These are phyloP conservation scores for Tolypocladium guangdongense DNA, from an alignment of 2,329 filamentous ascomycete genomes.

Conservation along the genomic window DNA sequence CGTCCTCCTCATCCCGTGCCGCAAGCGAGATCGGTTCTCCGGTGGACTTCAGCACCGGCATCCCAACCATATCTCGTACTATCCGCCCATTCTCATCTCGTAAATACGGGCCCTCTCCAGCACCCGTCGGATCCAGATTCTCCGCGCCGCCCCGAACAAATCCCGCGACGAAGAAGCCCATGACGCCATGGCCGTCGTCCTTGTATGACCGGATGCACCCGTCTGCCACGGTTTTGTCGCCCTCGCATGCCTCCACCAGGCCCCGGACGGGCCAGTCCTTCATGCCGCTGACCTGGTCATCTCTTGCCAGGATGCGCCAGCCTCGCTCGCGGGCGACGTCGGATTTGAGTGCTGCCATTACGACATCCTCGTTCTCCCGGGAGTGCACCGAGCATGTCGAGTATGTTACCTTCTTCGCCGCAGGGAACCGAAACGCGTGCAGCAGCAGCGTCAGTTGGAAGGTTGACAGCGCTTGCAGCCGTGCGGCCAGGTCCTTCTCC, in stretches of 20 bases:
- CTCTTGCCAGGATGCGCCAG: constrained; percentile 66
- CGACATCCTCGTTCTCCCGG: constrained; percentile 82
- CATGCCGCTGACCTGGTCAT: constrained; percentile 68
- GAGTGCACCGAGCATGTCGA: constrained; percentile 87
- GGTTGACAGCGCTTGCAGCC: constrained; percentile 62
- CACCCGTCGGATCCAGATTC: constrained; percentile 2
- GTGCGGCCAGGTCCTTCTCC: constrained; percentile 46
- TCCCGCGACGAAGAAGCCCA: constrained; percentile 91
- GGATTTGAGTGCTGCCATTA: constrained; percentile 59
- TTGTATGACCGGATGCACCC: constrained; percentile 76
- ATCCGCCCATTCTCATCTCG: constrained; percentile 45
- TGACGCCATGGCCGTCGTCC: constrained; percentile 70
- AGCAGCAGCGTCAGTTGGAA: constrained; percentile 76
- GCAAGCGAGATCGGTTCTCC: constrained; percentile 17
- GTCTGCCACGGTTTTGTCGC: constrained; percentile 48
- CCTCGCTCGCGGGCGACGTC: constrained; percentile 53
- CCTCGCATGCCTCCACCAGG: constrained; percentile 34
- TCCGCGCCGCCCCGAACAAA: constrained; percentile 43
- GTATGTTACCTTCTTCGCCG: constrained; percentile 69
- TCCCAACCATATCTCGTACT: constrained; percentile 28
- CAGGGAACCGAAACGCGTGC: constrained; percentile 75
- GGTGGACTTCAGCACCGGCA: constrained; percentile 25
- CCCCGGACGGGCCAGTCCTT: constrained; percentile 62
- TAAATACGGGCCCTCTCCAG: constrained; percentile 37
- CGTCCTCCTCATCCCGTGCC: constrained; percentile 8